These are phyloP conservation scores for Phytophthora podocarpi DNA, from an alignment of 352 stramenopile species.

Conservation along the genomic window DNA sequence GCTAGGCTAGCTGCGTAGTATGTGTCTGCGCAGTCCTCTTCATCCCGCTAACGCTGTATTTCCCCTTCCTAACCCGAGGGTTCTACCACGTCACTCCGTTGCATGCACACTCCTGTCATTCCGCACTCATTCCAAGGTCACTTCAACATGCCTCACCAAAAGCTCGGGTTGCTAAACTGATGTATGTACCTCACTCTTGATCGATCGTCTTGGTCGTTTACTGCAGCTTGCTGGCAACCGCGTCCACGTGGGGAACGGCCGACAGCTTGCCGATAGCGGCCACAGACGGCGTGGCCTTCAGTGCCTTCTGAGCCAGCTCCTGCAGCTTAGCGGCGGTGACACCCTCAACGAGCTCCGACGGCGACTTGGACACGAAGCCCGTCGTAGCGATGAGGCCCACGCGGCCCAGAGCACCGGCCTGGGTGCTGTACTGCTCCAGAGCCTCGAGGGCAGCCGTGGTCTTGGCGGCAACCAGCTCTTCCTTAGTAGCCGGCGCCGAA, in stretches of 20 bases:
- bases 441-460: slow-evolving; percentile 55
- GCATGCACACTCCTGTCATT: slow-evolving; percentile 26
- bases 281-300: slow-evolving; percentile 75
- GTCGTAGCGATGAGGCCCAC: slow-evolving; percentile 48
- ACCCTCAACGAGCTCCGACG: slow-evolving; percentile 42
- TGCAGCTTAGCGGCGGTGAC: slow-evolving; percentile 75
- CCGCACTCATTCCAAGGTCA: slow-evolving; percentile 29
- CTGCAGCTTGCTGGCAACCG: slow-evolving; percentile 75
- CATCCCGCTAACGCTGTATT: slow-evolving; percentile 9
- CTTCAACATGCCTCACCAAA: slow-evolving; percentile 32
- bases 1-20: slow-evolving; percentile 14
- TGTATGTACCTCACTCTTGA: slow-evolving; percentile 44
- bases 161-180: slow-evolving; percentile 32
- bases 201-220: slow-evolving; percentile 48
- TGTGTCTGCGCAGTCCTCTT: slow-evolving; percentile 14
- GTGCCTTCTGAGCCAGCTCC: slow-evolving; percentile 76
- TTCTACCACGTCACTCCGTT: slow-evolving; percentile 22
- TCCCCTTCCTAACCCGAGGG: slow-evolving; percentile 18
- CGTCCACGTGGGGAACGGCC: slow-evolving; percentile 74
- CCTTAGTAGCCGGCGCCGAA: slow-evolving; percentile 54
- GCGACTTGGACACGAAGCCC: slow-evolving; percentile 45
- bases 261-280: slow-evolving; percentile 78
- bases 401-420: slow-evolving; percentile 45
- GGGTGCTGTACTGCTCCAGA: slow-evolving; percentile 43
- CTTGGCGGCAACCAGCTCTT: slow-evolving; percentile 82